A percentile compares a stretch with the other conserved stretches of the same genome.
Conservation (phyloP, 768 basidiomycete species). For the Bullera alba region DNA sequence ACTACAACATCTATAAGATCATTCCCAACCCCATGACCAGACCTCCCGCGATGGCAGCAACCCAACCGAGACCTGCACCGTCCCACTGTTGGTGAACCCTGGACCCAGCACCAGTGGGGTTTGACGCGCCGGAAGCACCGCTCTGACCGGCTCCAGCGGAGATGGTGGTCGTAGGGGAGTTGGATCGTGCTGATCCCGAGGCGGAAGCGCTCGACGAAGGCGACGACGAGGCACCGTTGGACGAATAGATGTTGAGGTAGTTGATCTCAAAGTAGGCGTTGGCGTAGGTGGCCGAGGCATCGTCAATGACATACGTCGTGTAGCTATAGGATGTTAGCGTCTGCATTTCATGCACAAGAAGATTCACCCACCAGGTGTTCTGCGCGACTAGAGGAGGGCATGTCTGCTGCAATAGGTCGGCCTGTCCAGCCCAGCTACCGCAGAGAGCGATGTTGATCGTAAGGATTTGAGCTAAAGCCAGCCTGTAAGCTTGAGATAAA, state of each 20-base stretch:
- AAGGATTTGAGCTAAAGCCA: conserved; percentile 62
- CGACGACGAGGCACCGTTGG: conserved; percentile 2
- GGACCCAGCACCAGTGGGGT: neutral
- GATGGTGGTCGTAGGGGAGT: conserved; percentile 4
- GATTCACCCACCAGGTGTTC: conserved; percentile 56
- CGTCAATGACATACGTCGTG: conserved; percentile 57
- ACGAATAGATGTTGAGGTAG: conserved; percentile 54
- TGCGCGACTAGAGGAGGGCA: conserved; percentile 41
- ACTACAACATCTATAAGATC: too few relatives aligned
- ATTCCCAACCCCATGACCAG: neutral
- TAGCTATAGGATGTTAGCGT: conserved; percentile 49
- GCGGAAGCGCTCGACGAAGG: neutral
- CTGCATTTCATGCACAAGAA: neutral
- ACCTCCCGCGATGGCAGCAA: neutral
- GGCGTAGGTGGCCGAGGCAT: conserved; percentile 21
- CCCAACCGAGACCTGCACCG: conserved; percentile 2
- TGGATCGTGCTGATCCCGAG: neutral
- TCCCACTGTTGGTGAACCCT: neutral
- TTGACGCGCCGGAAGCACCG: neutral
- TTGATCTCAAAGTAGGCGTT: conserved; percentile 58
- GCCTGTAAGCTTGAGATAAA: conserved; percentile 43
- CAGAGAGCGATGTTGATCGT: conserved; percentile 67
- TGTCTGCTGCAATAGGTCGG: conserved; percentile 51
- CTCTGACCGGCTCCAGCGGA: conserved; percentile 6
- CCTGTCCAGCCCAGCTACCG: conserved; percentile 54